phyloP scores from a whole-genome alignment of 495 filamentous ascomycete genomes.

The Trichoderma orchidacearum region DNA sequence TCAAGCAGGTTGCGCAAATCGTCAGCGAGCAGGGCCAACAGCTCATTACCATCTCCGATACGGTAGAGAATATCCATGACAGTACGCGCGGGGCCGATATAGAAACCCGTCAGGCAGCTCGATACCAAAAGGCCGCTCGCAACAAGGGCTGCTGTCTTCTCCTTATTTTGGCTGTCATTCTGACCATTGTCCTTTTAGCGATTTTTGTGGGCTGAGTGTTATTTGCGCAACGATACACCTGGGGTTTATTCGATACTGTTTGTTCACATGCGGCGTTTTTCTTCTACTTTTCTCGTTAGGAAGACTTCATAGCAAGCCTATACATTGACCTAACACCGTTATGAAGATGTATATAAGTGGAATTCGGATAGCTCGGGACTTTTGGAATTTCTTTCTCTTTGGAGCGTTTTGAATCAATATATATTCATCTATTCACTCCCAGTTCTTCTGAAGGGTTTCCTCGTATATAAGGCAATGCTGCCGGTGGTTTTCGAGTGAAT shows the following conservation, averaged over 20 bases:
- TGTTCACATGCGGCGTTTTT: background rate
- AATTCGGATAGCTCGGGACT: slow-evolving; percentile 5
- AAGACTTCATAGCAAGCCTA: background rate
- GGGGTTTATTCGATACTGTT: background rate
- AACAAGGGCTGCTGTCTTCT: slow-evolving; percentile 87
- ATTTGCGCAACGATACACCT: background rate
- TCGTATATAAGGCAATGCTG: background rate
- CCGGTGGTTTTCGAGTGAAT: background rate
- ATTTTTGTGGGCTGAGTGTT: slow-evolving; percentile 48
- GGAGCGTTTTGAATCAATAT: background rate
- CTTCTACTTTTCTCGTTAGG: background rate
- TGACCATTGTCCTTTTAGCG: slow-evolving; percentile 79
- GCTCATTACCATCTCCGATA: slow-evolving; percentile 77
- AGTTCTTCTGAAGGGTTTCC: background rate
- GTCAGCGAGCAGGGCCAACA: slow-evolving; percentile 85
- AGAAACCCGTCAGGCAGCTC: slow-evolving; percentile 67
- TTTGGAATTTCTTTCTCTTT: slow-evolving; percentile 8
- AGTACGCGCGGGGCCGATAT: slow-evolving; percentile 73
- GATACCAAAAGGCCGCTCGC: slow-evolving; percentile 86
- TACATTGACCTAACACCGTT: background rate
- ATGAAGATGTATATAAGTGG: background rate
- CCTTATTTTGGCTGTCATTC: slow-evolving; percentile 77
- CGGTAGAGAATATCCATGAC: slow-evolving; percentile 66
- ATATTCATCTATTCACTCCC: slow-evolving; percentile 2
- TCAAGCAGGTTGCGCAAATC: slow-evolving; percentile 92